phyloP scores from a whole-genome alignment of 495 filamentous ascomycete genomes.

The Sphaerosporella brunnea region DNA sequence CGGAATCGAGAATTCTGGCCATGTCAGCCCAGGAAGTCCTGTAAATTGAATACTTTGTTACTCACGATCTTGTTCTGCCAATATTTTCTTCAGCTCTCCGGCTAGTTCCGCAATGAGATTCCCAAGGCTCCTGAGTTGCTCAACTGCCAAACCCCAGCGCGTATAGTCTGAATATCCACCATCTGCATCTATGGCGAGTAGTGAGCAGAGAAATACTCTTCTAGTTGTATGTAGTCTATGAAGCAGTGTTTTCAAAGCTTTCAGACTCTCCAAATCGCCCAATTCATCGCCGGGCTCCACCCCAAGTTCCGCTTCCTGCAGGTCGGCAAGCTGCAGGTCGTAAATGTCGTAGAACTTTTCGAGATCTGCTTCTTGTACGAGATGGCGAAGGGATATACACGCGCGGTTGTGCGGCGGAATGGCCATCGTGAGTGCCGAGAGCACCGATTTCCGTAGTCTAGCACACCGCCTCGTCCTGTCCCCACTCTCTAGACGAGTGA shows the following conservation, averaged over 20 bases:
- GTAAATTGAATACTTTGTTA: conserved; percentile 11
- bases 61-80: conserved; percentile 75
- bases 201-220: conserved; percentile 66
- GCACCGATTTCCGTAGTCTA: conserved; percentile 56
- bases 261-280: conserved; percentile 63
- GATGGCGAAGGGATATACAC: conserved; percentile 45
- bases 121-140: conserved; percentile 51
- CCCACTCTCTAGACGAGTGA: conserved; percentile 62
- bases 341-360: conserved; percentile 88
- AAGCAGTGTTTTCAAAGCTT: conserved; percentile 57
- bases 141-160: conserved; percentile 61
- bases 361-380: conserved; percentile 59
- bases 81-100: conserved; percentile 41
- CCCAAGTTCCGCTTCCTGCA: conserved; percentile 45
- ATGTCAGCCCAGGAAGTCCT: conserved; percentile 7
- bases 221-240: conserved; percentile 62
- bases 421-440: conserved; percentile 46
- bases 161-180: conserved; percentile 62
- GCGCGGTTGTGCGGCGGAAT: conserved; percentile 53
- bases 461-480: conserved; percentile 61
- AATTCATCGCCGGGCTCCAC: conserved; percentile 43
- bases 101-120: conserved; percentile 38
- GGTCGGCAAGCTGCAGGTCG: conserved; percentile 64
- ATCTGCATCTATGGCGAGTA: conserved; percentile 74
- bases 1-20: conserved; percentile 35